Evolutionary conservation across 108 stramenopile genomes (phyloP).

Genomic region (Pseudonitzschia multiseries): DNA sequence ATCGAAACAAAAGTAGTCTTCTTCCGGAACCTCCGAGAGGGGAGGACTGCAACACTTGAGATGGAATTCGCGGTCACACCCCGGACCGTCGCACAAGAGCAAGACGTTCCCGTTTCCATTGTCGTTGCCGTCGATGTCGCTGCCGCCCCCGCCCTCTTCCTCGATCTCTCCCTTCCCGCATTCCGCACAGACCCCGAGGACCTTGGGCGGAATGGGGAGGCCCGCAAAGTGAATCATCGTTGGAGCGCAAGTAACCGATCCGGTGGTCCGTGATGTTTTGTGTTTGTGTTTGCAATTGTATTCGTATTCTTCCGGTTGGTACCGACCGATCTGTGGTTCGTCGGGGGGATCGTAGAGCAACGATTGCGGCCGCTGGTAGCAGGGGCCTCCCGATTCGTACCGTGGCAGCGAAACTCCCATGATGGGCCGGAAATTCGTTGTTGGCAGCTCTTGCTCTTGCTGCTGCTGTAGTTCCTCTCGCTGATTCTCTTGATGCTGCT

Average conservation of each 20-base stretch:
- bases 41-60: constrained; percentile 49
- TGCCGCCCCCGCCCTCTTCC: not conserved
- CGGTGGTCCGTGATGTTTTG: too few relatives aligned
- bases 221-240: constrained; percentile 17
- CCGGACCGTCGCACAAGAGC: constrained; percentile 33
- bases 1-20: constrained; percentile 55
- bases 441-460: too few relatives aligned
- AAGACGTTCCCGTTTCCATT: not conserved
- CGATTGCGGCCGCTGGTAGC: not conserved
- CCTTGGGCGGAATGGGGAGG: constrained; percentile 12
- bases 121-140: not conserved
- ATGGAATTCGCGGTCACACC: constrained; percentile 60
- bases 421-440: not conserved
- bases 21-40: constrained; percentile 45
- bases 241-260: not conserved
- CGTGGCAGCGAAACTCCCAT: constrained; percentile 4
- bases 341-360: constrained; percentile 5
- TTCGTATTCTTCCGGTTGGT: not conserved
- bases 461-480: too few relatives aligned
- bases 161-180: constrained; percentile 9
- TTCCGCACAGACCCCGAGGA: constrained; percentile 21
- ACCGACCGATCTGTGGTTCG: not conserved
- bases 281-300: not conserved
- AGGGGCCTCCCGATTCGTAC: not conserved
- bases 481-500: too few relatives aligned